Conservation (phyloP, 2,329 filamentous ascomycete genomes). For the Zalaria sp. region DNA sequence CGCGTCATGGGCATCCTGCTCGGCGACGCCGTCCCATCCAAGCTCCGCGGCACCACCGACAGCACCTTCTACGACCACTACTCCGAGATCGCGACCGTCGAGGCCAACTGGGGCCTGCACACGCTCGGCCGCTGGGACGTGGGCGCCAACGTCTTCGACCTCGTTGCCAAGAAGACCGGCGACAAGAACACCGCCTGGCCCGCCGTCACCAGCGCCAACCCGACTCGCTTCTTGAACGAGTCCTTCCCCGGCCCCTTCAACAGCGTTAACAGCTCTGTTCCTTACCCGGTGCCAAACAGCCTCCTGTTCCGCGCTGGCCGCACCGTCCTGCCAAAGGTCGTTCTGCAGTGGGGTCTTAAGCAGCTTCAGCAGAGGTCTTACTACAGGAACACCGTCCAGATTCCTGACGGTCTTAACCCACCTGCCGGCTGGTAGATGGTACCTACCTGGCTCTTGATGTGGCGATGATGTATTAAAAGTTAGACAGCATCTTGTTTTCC, state of each 20-base stretch:
- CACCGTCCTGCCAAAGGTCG: conserved; percentile 16
- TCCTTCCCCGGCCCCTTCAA: conserved; percentile 21
- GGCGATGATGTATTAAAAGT: no score
- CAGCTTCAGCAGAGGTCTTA: conserved; percentile 8
- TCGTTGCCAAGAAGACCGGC: conserved; percentile 22
- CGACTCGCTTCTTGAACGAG: conserved; percentile 17
- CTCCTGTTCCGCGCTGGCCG: conserved; percentile 13
- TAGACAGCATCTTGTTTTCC: no score
- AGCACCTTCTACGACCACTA: conserved; percentile 40
- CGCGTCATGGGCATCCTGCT: conserved; percentile 56
- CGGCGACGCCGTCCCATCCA: conserved; percentile 54
- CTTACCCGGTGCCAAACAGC: conserved; percentile 17
- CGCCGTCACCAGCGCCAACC: conserved; percentile 12
- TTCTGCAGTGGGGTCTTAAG: conserved; percentile 8
- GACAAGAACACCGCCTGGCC: conserved; percentile 14
- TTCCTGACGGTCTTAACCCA: conserved; percentile 20
- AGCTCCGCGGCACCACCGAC: conserved; percentile 56
- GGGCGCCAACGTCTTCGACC: conserved; percentile 30
- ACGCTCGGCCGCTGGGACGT: conserved; percentile 33
- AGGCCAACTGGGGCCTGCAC: conserved; percentile 31
- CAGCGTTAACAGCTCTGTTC: conserved; percentile 9
- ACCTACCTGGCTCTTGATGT: background rate
- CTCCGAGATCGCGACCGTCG: conserved; percentile 28
- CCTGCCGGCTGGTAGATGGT: conserved; percentile 12
- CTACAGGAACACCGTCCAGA: conserved; percentile 16